Conservation (phyloP, 805 yeast species). For the Saccharomycopsis vini region DNA sequence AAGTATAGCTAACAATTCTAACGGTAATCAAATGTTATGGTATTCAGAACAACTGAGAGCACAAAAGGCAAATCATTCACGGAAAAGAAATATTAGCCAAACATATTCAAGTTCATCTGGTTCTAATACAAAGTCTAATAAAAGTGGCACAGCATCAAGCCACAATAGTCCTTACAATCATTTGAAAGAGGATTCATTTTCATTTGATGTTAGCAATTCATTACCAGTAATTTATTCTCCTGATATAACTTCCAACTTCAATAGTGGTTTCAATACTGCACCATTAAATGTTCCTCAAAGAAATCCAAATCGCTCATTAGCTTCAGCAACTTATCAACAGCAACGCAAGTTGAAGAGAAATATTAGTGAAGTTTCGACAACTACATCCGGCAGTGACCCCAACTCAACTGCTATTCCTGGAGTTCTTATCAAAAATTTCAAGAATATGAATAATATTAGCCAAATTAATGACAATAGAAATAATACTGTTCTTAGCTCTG, state of each 20-base stretch:
- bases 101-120: constrained; percentile 12
- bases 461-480: neutral
- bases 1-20: neutral
- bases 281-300: neutral
- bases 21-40: neutral
- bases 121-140: neutral
- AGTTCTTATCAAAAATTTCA: neutral
- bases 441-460: neutral
- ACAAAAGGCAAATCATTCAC: constrained; percentile 16
- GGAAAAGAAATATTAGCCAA: constrained; percentile 16
- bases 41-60: constrained; percentile 12
- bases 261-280: neutral
- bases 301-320: neutral
- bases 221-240: constrained; percentile 16
- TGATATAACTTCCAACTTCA: no score
- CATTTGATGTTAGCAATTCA: constrained; percentile 5
- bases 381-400: neutral
- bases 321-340: neutral
- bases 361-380: neutral
- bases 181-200: constrained; percentile 10
- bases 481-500: neutral
- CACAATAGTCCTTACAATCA: neutral
- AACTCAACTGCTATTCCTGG: neutral
- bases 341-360: neutral
- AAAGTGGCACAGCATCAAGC: neutral